These are phyloP conservation scores for Fomes fomentarius DNA, from an alignment of 1,284 basidiomycete species.

Conservation along the genomic window DNA sequence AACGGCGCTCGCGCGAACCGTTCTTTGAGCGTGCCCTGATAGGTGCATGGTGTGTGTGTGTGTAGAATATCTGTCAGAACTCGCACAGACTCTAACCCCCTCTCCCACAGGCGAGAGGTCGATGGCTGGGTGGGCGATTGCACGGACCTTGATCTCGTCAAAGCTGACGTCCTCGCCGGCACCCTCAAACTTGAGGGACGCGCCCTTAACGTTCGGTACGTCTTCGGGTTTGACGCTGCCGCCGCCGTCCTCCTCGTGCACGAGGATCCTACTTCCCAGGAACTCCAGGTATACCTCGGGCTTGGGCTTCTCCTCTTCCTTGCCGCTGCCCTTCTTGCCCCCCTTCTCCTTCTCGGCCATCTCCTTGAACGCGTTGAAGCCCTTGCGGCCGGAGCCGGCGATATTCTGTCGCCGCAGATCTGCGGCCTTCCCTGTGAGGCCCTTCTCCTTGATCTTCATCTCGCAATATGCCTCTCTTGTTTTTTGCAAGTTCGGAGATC, in stretches of 20 bases:
- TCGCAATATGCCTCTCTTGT: slow-evolving; percentile 88
- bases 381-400: slow-evolving; percentile 49
- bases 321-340: slow-evolving; percentile 44
- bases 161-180: slow-evolving; percentile 68
- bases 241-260: slow-evolving; percentile 70
- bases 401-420: slow-evolving; percentile 56
- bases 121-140: too few relatives aligned
- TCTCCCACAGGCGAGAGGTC: slow-evolving; percentile 23
- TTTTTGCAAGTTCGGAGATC: background rate
- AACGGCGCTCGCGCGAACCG: slow-evolving; percentile 77
- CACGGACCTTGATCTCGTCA: slow-evolving; percentile 68
- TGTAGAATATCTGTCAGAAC: slow-evolving; percentile 8
- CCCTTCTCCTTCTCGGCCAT: slow-evolving; percentile 55
- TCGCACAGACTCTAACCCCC: too few relatives aligned
- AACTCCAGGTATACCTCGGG: slow-evolving; percentile 72
- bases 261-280: slow-evolving; percentile 64
- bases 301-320: slow-evolving; percentile 42
- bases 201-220: slow-evolving; percentile 71
- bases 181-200: slow-evolving; percentile 77
- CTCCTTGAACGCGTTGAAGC: slow-evolving; percentile 92
- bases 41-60: too few relatives aligned
- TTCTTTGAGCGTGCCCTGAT: slow-evolving; percentile 80
- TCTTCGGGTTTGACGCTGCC: slow-evolving; percentile 73
- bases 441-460: slow-evolving; percentile 98
- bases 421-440: slow-evolving; percentile 71